Evolutionary conservation across 768 basidiomycete species (phyloP).

Genomic region (Kondoa malvinella): DNA sequence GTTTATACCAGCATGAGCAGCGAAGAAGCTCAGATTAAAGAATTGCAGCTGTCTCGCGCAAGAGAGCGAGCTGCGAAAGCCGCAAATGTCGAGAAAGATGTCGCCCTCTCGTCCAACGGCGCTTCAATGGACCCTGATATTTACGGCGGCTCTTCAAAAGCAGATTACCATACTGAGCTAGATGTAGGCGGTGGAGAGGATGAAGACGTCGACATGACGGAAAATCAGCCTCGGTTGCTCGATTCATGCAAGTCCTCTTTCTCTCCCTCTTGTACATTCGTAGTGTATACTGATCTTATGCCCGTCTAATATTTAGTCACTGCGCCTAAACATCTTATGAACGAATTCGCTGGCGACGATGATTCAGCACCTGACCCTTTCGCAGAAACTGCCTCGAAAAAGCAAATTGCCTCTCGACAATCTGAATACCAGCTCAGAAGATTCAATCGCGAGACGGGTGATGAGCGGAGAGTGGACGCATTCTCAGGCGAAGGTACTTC

Average conservation of each 20-base stretch:
- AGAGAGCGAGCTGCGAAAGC: not conserved
- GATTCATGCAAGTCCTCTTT: slow-evolving; percentile 2
- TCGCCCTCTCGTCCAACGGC: not conserved
- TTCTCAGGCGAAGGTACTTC: slow-evolving; percentile 43
- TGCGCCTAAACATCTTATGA: slow-evolving; percentile 76
- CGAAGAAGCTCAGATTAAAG: not conserved
- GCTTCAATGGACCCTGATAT: not conserved
- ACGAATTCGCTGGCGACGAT: slow-evolving; percentile 92
- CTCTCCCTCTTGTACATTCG: not conserved
- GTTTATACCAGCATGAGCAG: not conserved
- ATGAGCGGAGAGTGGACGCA: slow-evolving; percentile 37
- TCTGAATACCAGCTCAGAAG: slow-evolving; percentile 87
- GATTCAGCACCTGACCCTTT: slow-evolving; percentile 43
- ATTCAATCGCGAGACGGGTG: slow-evolving; percentile 56
- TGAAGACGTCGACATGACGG: not conserved
- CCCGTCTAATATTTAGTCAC: slow-evolving; percentile 36
- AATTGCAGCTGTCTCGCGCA: not conserved
- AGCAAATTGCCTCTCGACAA: slow-evolving; percentile 83
- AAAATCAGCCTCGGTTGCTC: not conserved
- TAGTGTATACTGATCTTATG: not conserved
- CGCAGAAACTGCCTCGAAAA: slow-evolving; percentile 76
- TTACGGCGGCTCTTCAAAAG: not conserved
- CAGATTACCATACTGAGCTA: not conserved
- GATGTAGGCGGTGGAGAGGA: not conserved
- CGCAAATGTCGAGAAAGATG: not conserved